These are phyloP conservation scores for Gymnopilus junonius DNA, from an alignment of 768 basidiomycete genomes.

Conservation along the genomic window DNA sequence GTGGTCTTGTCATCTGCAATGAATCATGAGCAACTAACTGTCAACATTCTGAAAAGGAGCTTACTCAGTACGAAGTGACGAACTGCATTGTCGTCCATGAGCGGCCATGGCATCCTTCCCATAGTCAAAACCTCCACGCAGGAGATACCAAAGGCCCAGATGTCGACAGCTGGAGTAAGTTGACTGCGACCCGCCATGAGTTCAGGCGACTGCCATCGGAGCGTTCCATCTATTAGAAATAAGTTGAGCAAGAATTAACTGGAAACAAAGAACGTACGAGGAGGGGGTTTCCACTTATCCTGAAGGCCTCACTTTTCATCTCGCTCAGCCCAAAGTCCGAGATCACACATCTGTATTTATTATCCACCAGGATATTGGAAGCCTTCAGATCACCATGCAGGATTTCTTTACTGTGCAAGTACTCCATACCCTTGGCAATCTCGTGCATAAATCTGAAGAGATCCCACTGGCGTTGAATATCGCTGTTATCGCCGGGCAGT, in stretches of 20 bases:
- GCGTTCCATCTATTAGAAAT: conserved; percentile 54
- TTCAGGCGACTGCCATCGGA: conserved; percentile 78
- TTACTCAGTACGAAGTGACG: conserved; percentile 55
- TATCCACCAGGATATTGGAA: conserved; percentile 78
- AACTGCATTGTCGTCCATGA: conserved; percentile 55
- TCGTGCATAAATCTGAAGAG: conserved; percentile 69
- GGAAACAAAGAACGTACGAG: conserved; percentile 39
- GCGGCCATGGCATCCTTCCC: conserved; percentile 65
- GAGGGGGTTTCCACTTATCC: conserved; percentile 56
- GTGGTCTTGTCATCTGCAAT: conserved; percentile 52
- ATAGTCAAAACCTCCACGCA: conserved; percentile 71
- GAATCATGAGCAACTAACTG: conserved; percentile 8
- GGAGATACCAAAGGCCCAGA: conserved; percentile 72
- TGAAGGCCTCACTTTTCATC: conserved; percentile 74
- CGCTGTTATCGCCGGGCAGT: conserved; percentile 13
- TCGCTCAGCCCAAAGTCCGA: conserved; percentile 87
- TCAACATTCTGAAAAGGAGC: conserved; percentile 20
- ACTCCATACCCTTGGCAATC: conserved; percentile 85
- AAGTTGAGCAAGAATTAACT: not conserved
- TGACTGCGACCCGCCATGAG: conserved; percentile 52
- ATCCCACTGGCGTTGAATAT: conserved; percentile 40
- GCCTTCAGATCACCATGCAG: conserved; percentile 85
- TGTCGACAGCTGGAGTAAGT: conserved; percentile 62
- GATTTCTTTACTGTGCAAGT: conserved; percentile 70
- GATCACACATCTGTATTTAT: conserved; percentile 68